phyloP scores from a whole-genome alignment of 2,329 filamentous ascomycete species.

The Fusarium coffeatum region DNA sequence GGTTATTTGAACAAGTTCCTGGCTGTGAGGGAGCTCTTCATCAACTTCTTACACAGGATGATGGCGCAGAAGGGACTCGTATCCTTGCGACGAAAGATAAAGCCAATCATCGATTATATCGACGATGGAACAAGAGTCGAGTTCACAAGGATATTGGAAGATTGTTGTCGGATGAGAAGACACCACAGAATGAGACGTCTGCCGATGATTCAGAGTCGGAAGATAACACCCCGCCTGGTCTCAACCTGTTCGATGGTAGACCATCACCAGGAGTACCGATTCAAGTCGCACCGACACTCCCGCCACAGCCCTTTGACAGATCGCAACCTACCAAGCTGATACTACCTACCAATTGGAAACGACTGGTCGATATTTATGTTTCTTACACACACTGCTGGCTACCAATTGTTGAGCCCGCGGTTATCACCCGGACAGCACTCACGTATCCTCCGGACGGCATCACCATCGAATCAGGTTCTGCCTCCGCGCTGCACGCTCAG shows the following conservation, averaged over 20 bases:
- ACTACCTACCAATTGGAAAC: slow-evolving; percentile 66
- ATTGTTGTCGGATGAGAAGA: slow-evolving; percentile 63
- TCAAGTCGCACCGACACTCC: slow-evolving; percentile 21
- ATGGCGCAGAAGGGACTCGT: slow-evolving; percentile 54
- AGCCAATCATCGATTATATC: slow-evolving; percentile 67
- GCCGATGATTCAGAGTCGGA: slow-evolving; percentile 51
- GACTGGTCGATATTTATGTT: slow-evolving; percentile 78
- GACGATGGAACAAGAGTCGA: slow-evolving; percentile 71
- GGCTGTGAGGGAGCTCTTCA: slow-evolving; percentile 69
- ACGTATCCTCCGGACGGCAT: slow-evolving; percentile 55
- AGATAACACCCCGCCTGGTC: slow-evolving; percentile 43
- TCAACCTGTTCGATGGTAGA: slow-evolving; percentile 34
- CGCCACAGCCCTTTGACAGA: neutral
- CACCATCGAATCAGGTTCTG: slow-evolving; percentile 46
- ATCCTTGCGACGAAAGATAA: slow-evolving; percentile 65
- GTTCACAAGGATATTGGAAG: slow-evolving; percentile 72
- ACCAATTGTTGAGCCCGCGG: slow-evolving; percentile 76
- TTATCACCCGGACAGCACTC: slow-evolving; percentile 63
- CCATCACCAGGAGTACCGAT: slow-evolving; percentile 36
- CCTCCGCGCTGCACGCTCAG: slow-evolving; percentile 61
- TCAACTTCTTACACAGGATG: slow-evolving; percentile 61
- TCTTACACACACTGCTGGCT: slow-evolving; percentile 82
- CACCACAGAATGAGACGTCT: slow-evolving; percentile 50
- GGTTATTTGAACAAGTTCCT: slow-evolving; percentile 71
- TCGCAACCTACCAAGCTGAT: slow-evolving; percentile 40